A percentile compares a stretch with the other conserved stretches of the same genome.
Conservation (phyloP, 345 rosid genomes). For the Moricandia moricandioides region DNA sequence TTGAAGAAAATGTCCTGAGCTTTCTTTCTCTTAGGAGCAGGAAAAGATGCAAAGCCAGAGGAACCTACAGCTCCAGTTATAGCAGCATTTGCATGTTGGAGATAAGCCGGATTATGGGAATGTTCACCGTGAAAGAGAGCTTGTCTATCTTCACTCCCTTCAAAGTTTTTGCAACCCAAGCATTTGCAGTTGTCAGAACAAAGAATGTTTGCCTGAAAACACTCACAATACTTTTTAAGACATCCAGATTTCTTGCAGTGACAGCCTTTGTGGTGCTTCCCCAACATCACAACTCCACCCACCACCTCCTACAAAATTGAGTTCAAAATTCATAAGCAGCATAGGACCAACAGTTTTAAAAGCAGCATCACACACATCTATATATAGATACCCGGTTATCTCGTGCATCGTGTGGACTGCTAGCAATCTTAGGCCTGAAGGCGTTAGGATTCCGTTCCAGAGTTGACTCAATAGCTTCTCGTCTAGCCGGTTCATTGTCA, state of each 20-base stretch:
- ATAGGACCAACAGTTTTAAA: not conserved
- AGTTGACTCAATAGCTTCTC: constrained; percentile 87
- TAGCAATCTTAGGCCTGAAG: constrained; percentile 94
- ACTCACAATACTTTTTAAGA: constrained; percentile 98
- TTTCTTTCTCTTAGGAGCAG: constrained; percentile 74
- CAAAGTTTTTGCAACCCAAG: constrained; percentile 95
- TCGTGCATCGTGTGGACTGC: constrained; percentile 76
- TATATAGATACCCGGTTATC: constrained; percentile 64
- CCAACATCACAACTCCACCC: constrained; percentile 64
- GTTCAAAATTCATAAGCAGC: not conserved
- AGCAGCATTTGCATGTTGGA: constrained; percentile 96
- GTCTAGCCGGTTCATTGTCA: constrained; percentile 80
- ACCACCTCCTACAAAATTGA: constrained; percentile 60
- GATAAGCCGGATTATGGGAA: constrained; percentile 57
- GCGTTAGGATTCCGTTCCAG: constrained; percentile 98
- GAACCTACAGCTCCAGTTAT: constrained; percentile 96
- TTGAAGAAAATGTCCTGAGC: constrained; percentile 67
- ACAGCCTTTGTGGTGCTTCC: constrained; percentile 96
- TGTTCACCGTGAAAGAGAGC: constrained; percentile 89
- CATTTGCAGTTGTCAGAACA: constrained; percentile 99
- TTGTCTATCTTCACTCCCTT: constrained; percentile 94
- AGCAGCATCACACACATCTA: not conserved
- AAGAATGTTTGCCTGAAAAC: constrained; percentile 95
- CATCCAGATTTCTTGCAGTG: constrained; percentile 99
- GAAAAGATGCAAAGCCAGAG: constrained; percentile 78